phyloP scores from a whole-genome alignment of 208 protist species.

The Crithidia sp. region DNA sequence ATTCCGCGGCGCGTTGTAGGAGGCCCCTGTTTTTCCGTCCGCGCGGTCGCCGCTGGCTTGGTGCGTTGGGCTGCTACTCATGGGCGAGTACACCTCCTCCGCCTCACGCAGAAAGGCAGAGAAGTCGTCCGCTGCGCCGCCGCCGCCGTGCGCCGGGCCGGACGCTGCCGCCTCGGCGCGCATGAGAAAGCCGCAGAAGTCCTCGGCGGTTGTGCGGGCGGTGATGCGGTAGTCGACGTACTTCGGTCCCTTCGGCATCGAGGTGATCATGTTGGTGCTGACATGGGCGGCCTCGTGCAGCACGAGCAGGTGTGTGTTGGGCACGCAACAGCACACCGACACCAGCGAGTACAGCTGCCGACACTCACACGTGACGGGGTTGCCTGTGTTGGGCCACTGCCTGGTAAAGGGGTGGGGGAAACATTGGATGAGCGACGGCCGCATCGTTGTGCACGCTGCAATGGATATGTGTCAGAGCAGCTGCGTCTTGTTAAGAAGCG shows the following conservation, averaged over 20 bases:
- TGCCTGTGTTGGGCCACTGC: constrained; percentile 78
- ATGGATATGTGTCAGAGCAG: not conserved
- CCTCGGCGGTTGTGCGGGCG: constrained; percentile 57
- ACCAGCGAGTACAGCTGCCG: constrained; percentile 87
- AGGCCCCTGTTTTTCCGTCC: not conserved
- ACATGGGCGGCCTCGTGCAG: constrained; percentile 57
- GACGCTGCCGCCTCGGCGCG: constrained; percentile 55
- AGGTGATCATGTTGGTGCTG: constrained; percentile 66
- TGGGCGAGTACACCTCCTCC: constrained; percentile 13
- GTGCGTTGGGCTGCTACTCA: not conserved
- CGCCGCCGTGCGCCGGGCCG: constrained; percentile 2
- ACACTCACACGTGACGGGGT: constrained; percentile 82
- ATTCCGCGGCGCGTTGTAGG: not conserved
- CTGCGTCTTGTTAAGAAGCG: not conserved
- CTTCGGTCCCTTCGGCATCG: constrained; percentile 81
- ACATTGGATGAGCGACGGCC: constrained; percentile 70
- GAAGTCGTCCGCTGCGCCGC: not conserved
- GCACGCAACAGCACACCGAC: constrained; percentile 83
- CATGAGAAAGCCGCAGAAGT: constrained; percentile 71
- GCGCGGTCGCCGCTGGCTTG: not conserved
- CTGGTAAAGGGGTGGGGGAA: constrained; percentile 82
- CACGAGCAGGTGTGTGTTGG: constrained; percentile 80
- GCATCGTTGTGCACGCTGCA: constrained; percentile 23
- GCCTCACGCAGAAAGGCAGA: constrained; percentile 21
- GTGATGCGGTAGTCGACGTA: constrained; percentile 82